phyloP scores from a whole-genome alignment of 208 protist genomes.

The Porcisia deanei region DNA sequence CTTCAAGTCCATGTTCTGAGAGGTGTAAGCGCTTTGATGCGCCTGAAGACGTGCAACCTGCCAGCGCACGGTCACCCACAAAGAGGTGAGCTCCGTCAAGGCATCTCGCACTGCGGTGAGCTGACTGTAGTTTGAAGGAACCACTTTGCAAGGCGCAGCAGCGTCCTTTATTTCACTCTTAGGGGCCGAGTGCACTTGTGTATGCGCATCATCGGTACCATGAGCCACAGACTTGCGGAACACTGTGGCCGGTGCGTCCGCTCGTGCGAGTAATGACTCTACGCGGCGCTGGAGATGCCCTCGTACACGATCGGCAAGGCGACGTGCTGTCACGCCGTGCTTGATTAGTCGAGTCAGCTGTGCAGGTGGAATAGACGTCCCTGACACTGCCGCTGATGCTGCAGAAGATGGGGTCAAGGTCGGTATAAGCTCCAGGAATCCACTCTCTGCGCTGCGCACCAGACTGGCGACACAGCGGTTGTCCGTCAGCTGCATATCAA shows the following conservation, averaged over 20 bases:
- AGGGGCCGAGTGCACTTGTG: neutral
- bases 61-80: conserved; percentile 60
- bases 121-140: neutral
- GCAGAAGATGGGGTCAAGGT: neutral
- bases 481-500: conserved; percentile 11
- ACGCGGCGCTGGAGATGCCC: conserved; percentile 16
- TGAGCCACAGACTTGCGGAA: too few relatives aligned
- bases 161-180: neutral
- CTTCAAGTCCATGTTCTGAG: conserved; percentile 61
- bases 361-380: conserved; percentile 1
- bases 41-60: conserved; percentile 46
- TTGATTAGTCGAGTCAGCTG: conserved; percentile 25
- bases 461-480: conserved; percentile 16
- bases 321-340: conserved; percentile 27
- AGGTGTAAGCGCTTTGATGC: conserved; percentile 41
- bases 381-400: neutral
- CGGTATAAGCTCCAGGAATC: conserved; percentile 30
- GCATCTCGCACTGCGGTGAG: conserved; percentile 51
- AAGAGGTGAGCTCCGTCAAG: conserved; percentile 66
- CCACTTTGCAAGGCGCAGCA: neutral
- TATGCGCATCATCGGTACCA: too few relatives aligned
- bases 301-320: conserved; percentile 20
- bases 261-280: conserved; percentile 22
- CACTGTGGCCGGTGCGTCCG: neutral
- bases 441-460: conserved; percentile 16